Base-by-base conservation (phyloP, 257 asterid species). In the Agastache rugosa region DNA sequence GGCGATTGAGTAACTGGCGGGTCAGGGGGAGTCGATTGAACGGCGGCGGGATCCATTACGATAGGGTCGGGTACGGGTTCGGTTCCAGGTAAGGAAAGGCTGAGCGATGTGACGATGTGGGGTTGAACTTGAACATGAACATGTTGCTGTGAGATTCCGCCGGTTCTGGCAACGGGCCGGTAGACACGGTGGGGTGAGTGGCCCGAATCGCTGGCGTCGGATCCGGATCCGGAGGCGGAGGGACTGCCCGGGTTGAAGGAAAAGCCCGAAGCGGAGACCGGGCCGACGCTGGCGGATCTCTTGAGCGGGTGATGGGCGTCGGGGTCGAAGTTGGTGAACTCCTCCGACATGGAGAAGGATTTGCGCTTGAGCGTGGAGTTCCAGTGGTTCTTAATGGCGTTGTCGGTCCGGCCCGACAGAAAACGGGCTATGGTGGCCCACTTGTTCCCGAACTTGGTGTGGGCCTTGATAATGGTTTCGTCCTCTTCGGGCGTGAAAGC, bases 181-280 rank as follows among this genome's bases (percentile, higher is more conserved):
- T 51, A 84, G 11, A 87, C 77, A 8, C 23, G 90, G 3, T 80
- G 66, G 31, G 81, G 81, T 22, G 91, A 89, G 10, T 73, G 83
- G 19, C 85, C 69, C 14, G 93, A 87, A 17, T 87, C 87, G 27
- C 94, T 85, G 62, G 59, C 15, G 14, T 88, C 96, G 6, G 95
- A 90, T 60, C 90, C 87, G 12, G 91, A 85, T 8, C 87, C 96
- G 6, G 95, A 90, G 56, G 90, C 88, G 12, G 91, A 85, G 0
- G 95, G 95, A 9, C 94, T 88, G 2, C 83, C 74, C 10, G 92
- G 90, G 72, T 84, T 86, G 68, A 84, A 59, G 48, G 39, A 78
- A 19, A 81, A 47, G 35, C 80, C 83, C 9, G 94, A 58, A 1
- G 25, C 67, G 8, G 75, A 8, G 35, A 67, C 47, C 69, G 76